Percentiles rank a stretch among this genome's conserved stretches.
Evolutionary conservation across 1,284 basidiomycete genomes (phyloP).

Genomic region (Apiotrichum laibachii): DNA sequence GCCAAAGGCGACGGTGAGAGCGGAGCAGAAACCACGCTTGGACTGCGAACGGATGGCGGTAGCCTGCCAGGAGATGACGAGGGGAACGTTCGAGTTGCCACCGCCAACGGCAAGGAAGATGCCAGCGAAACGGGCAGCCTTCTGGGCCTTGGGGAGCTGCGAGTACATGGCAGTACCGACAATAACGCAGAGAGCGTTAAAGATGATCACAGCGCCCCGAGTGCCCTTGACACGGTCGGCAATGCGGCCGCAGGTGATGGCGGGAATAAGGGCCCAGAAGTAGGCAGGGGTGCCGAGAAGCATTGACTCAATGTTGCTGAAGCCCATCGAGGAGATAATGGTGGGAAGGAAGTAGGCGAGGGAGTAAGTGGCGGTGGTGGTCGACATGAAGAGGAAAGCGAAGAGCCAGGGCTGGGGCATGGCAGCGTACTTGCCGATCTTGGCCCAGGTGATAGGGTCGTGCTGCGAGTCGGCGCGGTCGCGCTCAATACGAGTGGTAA

Average conservation of each 20-base stretch:
- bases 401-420: conserved; percentile 53
- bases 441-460: conserved; percentile 47
- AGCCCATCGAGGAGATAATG: conserved; percentile 52
- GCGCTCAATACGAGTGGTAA: conserved; percentile 17
- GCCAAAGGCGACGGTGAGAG: conserved; percentile 19
- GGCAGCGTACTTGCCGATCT: conserved; percentile 40
- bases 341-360: conserved; percentile 52
- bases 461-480: conserved; percentile 45
- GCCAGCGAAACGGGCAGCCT: conserved; percentile 16
- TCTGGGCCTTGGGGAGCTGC: conserved; percentile 6
- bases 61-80: conserved; percentile 43
- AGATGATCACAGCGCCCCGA: conserved; percentile 12
- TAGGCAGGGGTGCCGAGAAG: conserved; percentile 52
- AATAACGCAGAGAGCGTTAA: conserved; percentile 16
- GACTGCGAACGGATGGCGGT: conserved; percentile 52
- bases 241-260: conserved; percentile 39
- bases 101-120: conserved; percentile 42
- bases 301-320: conserved; percentile 37
- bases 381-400: conserved; percentile 48
- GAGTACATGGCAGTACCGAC: conserved; percentile 23
- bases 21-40: conserved; percentile 40
- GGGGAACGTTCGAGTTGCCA: conserved; percentile 37
- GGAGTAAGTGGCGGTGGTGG: conserved; percentile 20
- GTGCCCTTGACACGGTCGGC: conserved; percentile 27
- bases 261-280: conserved; percentile 44